Base-by-base conservation (phyloP, 441 rosid species). In the Adansonia grandidieri region DNA sequence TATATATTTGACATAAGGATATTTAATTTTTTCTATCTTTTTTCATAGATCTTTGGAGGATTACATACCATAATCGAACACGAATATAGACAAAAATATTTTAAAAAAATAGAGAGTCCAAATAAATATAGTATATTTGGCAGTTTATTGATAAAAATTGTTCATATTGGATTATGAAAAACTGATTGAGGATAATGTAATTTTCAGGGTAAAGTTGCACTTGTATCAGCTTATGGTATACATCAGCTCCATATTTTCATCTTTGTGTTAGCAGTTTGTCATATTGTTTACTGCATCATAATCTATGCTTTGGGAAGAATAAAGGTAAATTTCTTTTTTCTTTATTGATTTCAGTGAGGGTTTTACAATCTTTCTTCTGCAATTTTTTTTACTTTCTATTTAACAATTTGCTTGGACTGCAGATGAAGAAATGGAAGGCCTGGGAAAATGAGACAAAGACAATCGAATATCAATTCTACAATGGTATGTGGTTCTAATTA, bases 361-460 rank as follows among this genome's bases (percentile, higher is more conserved):
- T 61, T 61, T 61, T 61, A 8, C 66, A 24, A 6, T 28, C 15
- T 37, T 24, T 57, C 44, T 28, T 28, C 2, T 28, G 32, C 32
- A 28, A 1, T 28, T 28, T 28, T 9, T 28, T 62, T 13, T 5
- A 7, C n/a, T 8, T 28, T 11, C n/a, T 28, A 2, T 67, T 67
- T 62, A 32, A 62, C 42, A 13, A 4, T 68, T 24, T 24, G n/a
- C 20, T n/a, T 66, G 66, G 45, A 72, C 51, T 84, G 81, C 87
- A 96, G 99, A 96, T 93, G 98, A 89, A 85, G 80, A 94, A 72
- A 85, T 96, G 99, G 99, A 90, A 86, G 87, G 73, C 70, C 22
- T 94, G 99, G 99, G 99, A 96, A 80, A 68, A 79, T 51, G 99
- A 92, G 86, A 93, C 99, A 42, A 90, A 83, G 86, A 91, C 99